phyloP scores from a whole-genome alignment of 352 stramenopile species.

The Phytophthora crassamura region DNA sequence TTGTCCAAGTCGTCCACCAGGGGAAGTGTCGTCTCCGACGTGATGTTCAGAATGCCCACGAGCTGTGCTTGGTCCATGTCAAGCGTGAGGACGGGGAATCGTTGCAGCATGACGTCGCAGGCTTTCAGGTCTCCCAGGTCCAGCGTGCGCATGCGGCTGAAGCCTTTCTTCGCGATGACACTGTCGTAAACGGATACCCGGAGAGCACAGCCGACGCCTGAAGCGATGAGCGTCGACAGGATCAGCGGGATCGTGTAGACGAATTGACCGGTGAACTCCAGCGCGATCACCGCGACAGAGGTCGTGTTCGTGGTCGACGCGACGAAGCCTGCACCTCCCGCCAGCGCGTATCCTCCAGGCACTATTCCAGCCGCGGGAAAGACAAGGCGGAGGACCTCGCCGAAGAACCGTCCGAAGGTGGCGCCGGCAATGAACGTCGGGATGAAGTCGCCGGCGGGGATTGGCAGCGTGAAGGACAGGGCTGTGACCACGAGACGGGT shows the following conservation, averaged over 20 bases:
- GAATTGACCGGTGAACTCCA: conserved; percentile 79
- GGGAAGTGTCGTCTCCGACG: conserved; percentile 35
- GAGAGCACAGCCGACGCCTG: conserved; percentile 53
- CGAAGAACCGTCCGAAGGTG: conserved; percentile 61
- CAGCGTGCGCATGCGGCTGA: conserved; percentile 63
- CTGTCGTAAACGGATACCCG: conserved; percentile 74
- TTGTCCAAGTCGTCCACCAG: conserved; percentile 48
- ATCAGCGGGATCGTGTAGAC: conserved; percentile 71
- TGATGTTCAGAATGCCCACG: conserved; percentile 26
- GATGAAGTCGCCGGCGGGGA: conserved; percentile 71
- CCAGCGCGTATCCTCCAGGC: conserved; percentile 71
- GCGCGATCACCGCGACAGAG: conserved; percentile 76
- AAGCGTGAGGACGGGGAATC: conserved; percentile 49
- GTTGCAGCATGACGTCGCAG: conserved; percentile 60
- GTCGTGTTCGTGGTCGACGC: conserved; percentile 69
- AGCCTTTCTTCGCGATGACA: conserved; percentile 57
- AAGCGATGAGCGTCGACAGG: conserved; percentile 57
- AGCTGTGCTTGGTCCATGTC: conserved; percentile 46
- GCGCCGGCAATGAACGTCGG: conserved; percentile 70
- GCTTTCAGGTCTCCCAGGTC: conserved; percentile 51
- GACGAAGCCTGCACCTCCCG: conserved; percentile 68
- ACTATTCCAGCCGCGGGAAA: conserved; percentile 52
- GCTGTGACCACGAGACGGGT: conserved; percentile 46
- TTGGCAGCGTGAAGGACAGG: conserved; percentile 56
- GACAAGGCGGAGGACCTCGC: conserved; percentile 43